Conservation (phyloP, 2,329 filamentous ascomycete genomes). For the Alternaria novae-zelandiae region DNA sequence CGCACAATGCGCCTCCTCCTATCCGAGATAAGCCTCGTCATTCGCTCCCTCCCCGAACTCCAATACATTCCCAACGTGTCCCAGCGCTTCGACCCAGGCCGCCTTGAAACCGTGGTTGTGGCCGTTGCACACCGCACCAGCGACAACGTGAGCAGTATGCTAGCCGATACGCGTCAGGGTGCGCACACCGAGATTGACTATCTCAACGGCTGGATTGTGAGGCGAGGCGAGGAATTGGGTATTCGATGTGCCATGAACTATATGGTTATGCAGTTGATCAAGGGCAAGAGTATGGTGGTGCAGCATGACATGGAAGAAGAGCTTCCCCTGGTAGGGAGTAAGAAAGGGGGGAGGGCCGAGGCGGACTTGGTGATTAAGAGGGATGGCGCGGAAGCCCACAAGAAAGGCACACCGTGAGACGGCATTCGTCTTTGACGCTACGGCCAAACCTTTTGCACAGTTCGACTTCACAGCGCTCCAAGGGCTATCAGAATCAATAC, state of each 20-base stretch:
- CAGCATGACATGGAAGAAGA: slow-evolving; percentile 48
- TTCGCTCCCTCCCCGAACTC: slow-evolving; percentile 77
- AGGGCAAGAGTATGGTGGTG: slow-evolving; percentile 67
- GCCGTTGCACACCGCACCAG: slow-evolving; percentile 62
- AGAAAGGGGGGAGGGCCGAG: slow-evolving; percentile 11
- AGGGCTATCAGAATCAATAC: background rate
- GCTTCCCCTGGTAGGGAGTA: slow-evolving; percentile 44
- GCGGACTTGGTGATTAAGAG: background rate
- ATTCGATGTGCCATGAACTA: slow-evolving; percentile 76
- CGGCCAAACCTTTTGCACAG: background rate
- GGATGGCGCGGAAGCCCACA: background rate
- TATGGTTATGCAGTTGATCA: slow-evolving; percentile 74
- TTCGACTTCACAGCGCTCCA: background rate
- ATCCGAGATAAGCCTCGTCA: slow-evolving; percentile 74
- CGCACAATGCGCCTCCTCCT: slow-evolving; percentile 74
- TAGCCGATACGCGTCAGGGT: slow-evolving; percentile 68
- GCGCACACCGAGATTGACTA: slow-evolving; percentile 77
- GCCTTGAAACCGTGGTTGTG: slow-evolving; percentile 67
- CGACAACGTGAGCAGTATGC: slow-evolving; percentile 69
- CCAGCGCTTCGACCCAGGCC: slow-evolving; percentile 64
- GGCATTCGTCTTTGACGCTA: background rate
- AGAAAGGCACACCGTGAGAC: background rate
- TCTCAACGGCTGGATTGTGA: slow-evolving; percentile 86
- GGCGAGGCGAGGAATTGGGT: slow-evolving; percentile 73
- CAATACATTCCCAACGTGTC: slow-evolving; percentile 65